Evolutionary conservation across 192 early-diverging fungal genomes (phyloP), one percentile per base, ranked within the genome.

Genomic region (Geranomyces michiganensis): DNA sequence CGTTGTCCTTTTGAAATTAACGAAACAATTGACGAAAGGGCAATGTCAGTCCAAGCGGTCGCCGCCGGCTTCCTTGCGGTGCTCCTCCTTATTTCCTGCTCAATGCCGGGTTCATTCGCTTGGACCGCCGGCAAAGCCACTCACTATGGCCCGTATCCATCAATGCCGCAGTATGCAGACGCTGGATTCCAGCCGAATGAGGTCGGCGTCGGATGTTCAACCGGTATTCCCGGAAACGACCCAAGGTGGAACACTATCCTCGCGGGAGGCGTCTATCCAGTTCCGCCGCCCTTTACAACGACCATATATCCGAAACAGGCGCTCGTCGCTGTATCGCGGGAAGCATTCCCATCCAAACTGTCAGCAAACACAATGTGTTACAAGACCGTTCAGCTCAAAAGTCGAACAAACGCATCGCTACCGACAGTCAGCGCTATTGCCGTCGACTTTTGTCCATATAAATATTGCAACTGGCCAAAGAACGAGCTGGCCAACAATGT

Each of bases 361-460:
- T 59, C 1, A 36, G 36, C 36, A 41, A 41, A 41, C 10, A 41
- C 5, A 3, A 56, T 74, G 27, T 81, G 79, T 47, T 81, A 46
- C n/a, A 22, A 79, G 33, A 61, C 9, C 4, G 22, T 81, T 0
- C 22, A 31, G n/a, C 71, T 81, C 12, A 29, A 70, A 43, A 79
- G 72, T 58, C 29, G 22, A 27, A 47, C 15, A 15, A 60, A 64
- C 19, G 43, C 68, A 1, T 19, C 17, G 29, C 27, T 43, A n/a
- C 63, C 59, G 0, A 8, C 21, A n/a, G 31, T 81, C 30, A 62
- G 60, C 4, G 79, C 79, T 0, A 9, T 7, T 43, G 55, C 79
- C 22, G 76, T 81, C 15, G 79, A 81, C 68, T 81, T 63, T 47
- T 81, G 79, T 45, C 79, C 79, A 32, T 56, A 65, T 7, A 32